Base-by-base conservation (phyloP, 768 basidiomycete species). In the Collybia nuda region DNA sequence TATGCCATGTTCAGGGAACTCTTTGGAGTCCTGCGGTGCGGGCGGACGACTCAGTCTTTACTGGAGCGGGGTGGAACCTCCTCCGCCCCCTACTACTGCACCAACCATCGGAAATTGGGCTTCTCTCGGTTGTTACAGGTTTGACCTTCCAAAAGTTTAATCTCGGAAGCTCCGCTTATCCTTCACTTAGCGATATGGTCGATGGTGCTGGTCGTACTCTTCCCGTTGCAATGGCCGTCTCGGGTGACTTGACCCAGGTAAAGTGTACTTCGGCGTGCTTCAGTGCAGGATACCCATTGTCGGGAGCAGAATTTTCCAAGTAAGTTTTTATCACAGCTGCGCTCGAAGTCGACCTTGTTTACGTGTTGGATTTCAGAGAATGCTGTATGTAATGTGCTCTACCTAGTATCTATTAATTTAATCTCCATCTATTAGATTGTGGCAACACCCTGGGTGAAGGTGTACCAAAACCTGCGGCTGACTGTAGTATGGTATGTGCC, bases 61-160 rank as follows among this genome's bases (percentile, higher is more conserved):
- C 67, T 81, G 76, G 77, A 86, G 76, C 54, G 86, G 86, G 15
- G 65, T 65, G 24, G 48, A 70, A 11, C 82, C 86, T 22, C 81
- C 88, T 12, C 55, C 81, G 0, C 64, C 77, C 12, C 86, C 88
- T 0, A 54, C 68, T 15, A 80, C 78, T 19, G 74, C 78, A 0
- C 69, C 76, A 3, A 78, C 63, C 42, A 76, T 85, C 24, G 87
- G 85, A 3, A 69, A 77, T 23, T 90, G 88, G 88, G 62, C 68
- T 5, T 84, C 81, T 0, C 75, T 90, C 24, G 89, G 89, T n/a
- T 91, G 89, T 62, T 89, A 79, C 69, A 84, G 70, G 88, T 86
- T 58, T 52, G 41, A 21, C 52, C 40, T 53, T 32, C 50, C 42
- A 44, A 45, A 52, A 29, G 36, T 45, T 61, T 48, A 39, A 62